These are phyloP conservation scores for Macrophomina pseudophaseolina DNA, from an alignment of 2,329 filamentous ascomycete species.

Conservation along the genomic window DNA sequence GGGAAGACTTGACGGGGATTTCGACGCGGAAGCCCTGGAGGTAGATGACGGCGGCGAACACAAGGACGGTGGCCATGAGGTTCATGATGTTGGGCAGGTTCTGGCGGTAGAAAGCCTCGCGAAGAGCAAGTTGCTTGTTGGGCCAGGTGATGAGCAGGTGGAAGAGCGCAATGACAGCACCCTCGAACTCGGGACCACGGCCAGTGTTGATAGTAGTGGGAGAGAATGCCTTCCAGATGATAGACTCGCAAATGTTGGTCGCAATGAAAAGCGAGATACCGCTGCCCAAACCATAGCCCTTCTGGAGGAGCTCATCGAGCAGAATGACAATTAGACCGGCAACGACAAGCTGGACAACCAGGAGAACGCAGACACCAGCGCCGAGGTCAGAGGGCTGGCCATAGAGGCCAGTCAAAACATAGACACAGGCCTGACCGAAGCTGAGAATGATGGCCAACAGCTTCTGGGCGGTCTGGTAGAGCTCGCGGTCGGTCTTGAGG, in stretches of 20 bases:
- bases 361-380: constrained; percentile 95
- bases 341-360: constrained; percentile 96
- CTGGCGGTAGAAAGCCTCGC: constrained; percentile 99
- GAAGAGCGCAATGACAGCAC: constrained; percentile 96
- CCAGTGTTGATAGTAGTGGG: constrained; percentile 99
- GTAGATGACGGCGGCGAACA: constrained; percentile 98
- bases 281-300: constrained; percentile 97
- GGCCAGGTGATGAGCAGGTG: constrained; percentile 98
- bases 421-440: constrained; percentile 96
- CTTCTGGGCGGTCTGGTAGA: constrained; percentile 99
- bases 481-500: constrained; percentile 98
- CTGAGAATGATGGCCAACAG: constrained; percentile 88
- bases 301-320: constrained; percentile 97
- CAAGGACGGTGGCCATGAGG: constrained; percentile 85
- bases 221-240: constrained; percentile 99
- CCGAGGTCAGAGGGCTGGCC: constrained; percentile 95
- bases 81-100: constrained; percentile 99
- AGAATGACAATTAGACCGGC: constrained; percentile 99
- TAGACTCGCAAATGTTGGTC: constrained; percentile 99
- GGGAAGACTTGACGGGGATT: constrained; percentile 98
- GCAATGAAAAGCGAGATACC: constrained; percentile 99
- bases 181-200: constrained; percentile 98
- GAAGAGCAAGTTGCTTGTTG: constrained; percentile 98
- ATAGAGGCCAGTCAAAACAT: constrained; percentile 93
- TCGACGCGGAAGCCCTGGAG: constrained; percentile 99